Evolutionary conservation across 2,329 filamentous ascomycete genomes (phyloP).

Genomic region (Aspergillus sp.): DNA sequence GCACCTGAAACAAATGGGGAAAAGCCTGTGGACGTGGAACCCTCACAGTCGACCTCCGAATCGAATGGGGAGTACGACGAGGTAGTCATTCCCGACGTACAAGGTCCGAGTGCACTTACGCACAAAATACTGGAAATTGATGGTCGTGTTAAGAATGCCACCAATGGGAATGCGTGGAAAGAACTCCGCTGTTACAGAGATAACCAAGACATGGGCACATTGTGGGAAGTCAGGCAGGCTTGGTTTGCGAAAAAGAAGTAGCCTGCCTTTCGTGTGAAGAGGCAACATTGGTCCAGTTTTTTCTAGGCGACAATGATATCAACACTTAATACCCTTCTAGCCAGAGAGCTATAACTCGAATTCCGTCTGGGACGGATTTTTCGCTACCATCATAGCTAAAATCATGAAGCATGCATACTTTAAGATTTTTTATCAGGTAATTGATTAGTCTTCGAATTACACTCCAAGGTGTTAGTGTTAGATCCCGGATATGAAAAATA

Average conservation of each 20-base stretch:
- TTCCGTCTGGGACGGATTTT: neutral
- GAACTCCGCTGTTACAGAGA: slow-evolving; percentile 43
- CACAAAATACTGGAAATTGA: slow-evolving; percentile 41
- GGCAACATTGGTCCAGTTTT: neutral
- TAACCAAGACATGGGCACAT: slow-evolving; percentile 48
- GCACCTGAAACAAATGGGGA: neutral
- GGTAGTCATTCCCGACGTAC: slow-evolving; percentile 31
- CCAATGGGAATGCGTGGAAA: slow-evolving; percentile 45
- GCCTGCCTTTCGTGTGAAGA: neutral
- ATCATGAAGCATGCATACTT: neutral
- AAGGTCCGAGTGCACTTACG: slow-evolving; percentile 29
- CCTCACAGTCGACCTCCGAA: neutral
- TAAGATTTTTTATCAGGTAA: no score
- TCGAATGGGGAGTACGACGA: slow-evolving; percentile 12
- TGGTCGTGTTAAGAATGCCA: slow-evolving; percentile 34
- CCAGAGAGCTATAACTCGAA: neutral
- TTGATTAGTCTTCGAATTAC: neutral
- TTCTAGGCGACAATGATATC: neutral
- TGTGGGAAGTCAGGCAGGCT: slow-evolving; percentile 45
- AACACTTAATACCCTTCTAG: neutral
- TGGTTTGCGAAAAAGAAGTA: slow-evolving; percentile 35
- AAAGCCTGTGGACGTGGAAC: neutral
- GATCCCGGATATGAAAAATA: neutral
- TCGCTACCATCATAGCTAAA: neutral
- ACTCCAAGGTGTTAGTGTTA: neutral